Evolutionary conservation across 1,284 basidiomycete genomes (phyloP).

Genomic region (Xerocomus amazonicus): DNA sequence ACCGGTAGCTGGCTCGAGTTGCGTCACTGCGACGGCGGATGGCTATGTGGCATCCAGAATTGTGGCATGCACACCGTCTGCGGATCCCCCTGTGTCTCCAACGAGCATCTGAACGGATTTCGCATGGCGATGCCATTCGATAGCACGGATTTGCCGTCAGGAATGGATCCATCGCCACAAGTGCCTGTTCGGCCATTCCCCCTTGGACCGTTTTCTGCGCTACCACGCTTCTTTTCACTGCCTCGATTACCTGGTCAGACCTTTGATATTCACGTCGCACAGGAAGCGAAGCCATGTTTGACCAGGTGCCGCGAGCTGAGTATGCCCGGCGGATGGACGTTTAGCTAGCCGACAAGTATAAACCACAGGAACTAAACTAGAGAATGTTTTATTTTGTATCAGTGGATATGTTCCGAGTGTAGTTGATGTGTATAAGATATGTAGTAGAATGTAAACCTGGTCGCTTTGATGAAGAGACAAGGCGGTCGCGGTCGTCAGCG

Average conservation of each 20-base stretch:
- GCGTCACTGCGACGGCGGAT: conserved; percentile 17
- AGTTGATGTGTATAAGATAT: conserved; percentile 16
- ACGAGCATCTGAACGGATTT: conserved; percentile 13
- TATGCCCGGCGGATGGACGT: conserved; percentile 39
- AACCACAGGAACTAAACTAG: no score
- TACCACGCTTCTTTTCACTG: conserved; percentile 25
- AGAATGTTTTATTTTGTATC: conserved; percentile 11
- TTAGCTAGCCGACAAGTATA: conserved; percentile 11
- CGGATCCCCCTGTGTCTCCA: conserved; percentile 20
- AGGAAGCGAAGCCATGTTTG: conserved; percentile 13
- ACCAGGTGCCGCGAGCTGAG: conserved; percentile 25
- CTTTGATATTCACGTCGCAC: conserved; percentile 14
- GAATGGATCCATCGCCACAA: conserved; percentile 1
- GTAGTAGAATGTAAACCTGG: conserved; percentile 14
- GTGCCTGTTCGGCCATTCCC: conserved; percentile 9
- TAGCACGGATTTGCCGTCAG: conserved; percentile 14
- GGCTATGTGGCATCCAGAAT: conserved; percentile 28
- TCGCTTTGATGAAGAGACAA: conserved; percentile 17
- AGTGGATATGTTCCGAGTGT: conserved; percentile 21
- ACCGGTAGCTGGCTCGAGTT: conserved; percentile 45
- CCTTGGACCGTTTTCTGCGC: conserved; percentile 11
- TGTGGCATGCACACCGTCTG: conserved; percentile 29
- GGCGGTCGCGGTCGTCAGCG: conserved; percentile 18
- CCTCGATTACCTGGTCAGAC: conserved; percentile 27
- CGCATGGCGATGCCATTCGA: conserved; percentile 28